A percentile compares a stretch with the other conserved stretches of the same genome.
phyloP scores from a whole-genome alignment of 768 basidiomycete genomes.

The Boletus coccyginus region DNA sequence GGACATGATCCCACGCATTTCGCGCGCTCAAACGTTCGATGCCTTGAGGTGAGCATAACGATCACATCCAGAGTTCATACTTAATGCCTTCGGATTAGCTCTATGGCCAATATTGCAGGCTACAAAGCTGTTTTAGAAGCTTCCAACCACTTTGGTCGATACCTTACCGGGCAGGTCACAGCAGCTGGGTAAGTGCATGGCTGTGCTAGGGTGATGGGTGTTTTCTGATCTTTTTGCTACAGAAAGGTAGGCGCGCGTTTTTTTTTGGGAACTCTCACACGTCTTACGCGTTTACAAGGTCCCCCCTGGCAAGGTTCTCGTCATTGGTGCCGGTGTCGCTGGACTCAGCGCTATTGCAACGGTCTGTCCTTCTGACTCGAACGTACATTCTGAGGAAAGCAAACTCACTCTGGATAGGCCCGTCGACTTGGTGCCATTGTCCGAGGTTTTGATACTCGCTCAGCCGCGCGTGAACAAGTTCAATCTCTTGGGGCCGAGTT shows the following conservation, averaged over 20 bases:
- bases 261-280: constrained; percentile 1
- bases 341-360: constrained; percentile 87
- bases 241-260: constrained; percentile 40
- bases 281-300: constrained; percentile 47
- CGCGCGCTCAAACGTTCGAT: constrained; percentile 87
- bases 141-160: constrained; percentile 85
- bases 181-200: constrained; percentile 69
- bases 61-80: not conserved
- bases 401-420: constrained; percentile 44
- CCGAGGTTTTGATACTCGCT: constrained; percentile 82
- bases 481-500: constrained; percentile 90
- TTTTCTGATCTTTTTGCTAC: constrained; percentile 9
- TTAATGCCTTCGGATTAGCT: constrained; percentile 41
- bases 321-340: constrained; percentile 88
- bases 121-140: constrained; percentile 92
- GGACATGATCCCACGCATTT: constrained; percentile 92
- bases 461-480: constrained; percentile 85
- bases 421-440: constrained; percentile 84
- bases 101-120: constrained; percentile 94
- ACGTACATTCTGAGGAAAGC: not conserved
- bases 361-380: constrained; percentile 36
- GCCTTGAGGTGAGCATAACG: constrained; percentile 61
- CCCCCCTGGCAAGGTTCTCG: constrained; percentile 80
- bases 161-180: constrained; percentile 88
- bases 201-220: not conserved